phyloP scores from a whole-genome alignment of 2,329 filamentous ascomycete genomes.

The Colletotrichum magnum region DNA sequence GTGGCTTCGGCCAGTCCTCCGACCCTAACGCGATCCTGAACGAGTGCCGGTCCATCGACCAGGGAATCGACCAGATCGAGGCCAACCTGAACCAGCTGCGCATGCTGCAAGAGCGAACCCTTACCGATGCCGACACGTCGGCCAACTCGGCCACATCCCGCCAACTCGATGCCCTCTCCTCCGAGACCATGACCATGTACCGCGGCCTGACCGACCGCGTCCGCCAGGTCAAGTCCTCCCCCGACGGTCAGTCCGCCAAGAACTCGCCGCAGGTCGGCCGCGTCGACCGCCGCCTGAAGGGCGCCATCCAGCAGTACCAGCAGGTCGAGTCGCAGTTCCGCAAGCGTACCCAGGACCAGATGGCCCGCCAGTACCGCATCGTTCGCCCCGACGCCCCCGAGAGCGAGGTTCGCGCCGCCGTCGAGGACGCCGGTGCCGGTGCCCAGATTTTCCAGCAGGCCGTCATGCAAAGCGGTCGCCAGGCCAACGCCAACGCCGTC shows the following conservation, averaged over 20 bases:
- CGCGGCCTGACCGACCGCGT: conserved; percentile 84
- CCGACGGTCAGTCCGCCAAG: conserved; percentile 79
- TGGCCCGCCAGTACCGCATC: conserved; percentile 91
- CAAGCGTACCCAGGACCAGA: conserved; percentile 84
- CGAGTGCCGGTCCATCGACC: conserved; percentile 84
- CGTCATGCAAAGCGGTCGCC: conserved; percentile 84
- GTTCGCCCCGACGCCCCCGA: conserved; percentile 86
- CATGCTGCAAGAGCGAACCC: conserved; percentile 77
- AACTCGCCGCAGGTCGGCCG: conserved; percentile 87
- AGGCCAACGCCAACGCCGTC: conserved; percentile 84
- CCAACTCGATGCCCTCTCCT: conserved; percentile 80
- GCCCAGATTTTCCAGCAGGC: conserved; percentile 91
- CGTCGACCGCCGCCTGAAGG: conserved; percentile 84
- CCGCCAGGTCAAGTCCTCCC: conserved; percentile 85
- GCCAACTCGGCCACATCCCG: conserved; percentile 75
- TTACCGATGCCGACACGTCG: conserved; percentile 82
- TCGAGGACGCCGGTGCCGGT: conserved; percentile 75
- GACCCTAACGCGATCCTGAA: conserved; percentile 86
- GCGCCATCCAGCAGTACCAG: conserved; percentile 86
- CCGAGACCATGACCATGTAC: conserved; percentile 88
- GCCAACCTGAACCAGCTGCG: conserved; percentile 79
- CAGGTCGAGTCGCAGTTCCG: conserved; percentile 84
- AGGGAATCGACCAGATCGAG: conserved; percentile 82
- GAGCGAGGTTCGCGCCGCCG: conserved; percentile 81
- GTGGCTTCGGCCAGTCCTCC: conserved; percentile 57